Conservation (phyloP, 2,329 filamentous ascomycete genomes). For the Parascedosporium putredinis region DNA sequence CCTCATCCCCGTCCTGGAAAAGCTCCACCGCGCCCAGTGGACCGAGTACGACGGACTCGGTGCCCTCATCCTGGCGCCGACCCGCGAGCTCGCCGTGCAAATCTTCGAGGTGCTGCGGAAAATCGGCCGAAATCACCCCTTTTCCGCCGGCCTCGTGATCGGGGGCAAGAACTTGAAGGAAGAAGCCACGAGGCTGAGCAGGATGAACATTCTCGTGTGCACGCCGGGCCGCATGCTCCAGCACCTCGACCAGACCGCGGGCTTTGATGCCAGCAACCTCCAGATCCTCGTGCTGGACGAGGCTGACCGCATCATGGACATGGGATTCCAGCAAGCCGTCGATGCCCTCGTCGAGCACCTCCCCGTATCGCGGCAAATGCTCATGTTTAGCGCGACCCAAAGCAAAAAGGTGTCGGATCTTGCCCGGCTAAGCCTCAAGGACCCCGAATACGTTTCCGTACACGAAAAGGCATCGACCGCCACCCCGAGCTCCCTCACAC, state of each 20-base stretch:
- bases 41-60: slow-evolving; percentile 85
- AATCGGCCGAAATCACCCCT: slow-evolving; percentile 77
- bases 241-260: slow-evolving; percentile 87
- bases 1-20: slow-evolving; percentile 82
- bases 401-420: slow-evolving; percentile 90
- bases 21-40: slow-evolving; percentile 80
- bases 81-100: slow-evolving; percentile 88
- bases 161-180: slow-evolving; percentile 86
- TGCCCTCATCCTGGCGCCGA: slow-evolving; percentile 86
- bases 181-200: slow-evolving; percentile 68
- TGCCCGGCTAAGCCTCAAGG: slow-evolving; percentile 73
- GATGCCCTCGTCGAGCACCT: slow-evolving; percentile 91
- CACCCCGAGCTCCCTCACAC: slow-evolving; percentile 74
- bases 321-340: slow-evolving; percentile 86
- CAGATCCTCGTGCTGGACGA: slow-evolving; percentile 92
- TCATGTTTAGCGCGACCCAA: slow-evolving; percentile 94
- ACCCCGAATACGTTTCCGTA: slow-evolving; percentile 91
- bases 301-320: slow-evolving; percentile 92
- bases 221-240: slow-evolving; percentile 93
- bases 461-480: slow-evolving; percentile 72
- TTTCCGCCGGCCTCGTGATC: slow-evolving; percentile 88
- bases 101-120: slow-evolving; percentile 93
- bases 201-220: slow-evolving; percentile 96
- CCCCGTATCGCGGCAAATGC: slow-evolving; percentile 73
- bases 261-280: slow-evolving; percentile 80